These are phyloP conservation scores for Pyrenochaeta sp. DNA, from an alignment of 2,329 filamentous ascomycete species.

Conservation along the genomic window DNA sequence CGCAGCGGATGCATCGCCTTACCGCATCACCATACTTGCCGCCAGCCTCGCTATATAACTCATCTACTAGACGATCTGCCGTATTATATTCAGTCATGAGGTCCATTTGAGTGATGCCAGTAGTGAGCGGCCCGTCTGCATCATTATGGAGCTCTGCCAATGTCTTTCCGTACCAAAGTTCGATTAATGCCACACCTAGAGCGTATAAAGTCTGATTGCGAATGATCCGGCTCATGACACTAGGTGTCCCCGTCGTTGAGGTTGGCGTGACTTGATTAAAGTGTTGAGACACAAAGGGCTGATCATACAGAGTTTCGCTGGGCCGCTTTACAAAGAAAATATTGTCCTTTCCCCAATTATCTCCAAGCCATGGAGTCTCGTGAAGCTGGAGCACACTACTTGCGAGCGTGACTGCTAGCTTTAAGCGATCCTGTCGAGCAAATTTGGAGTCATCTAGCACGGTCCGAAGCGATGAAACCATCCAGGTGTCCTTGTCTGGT, in stretches of 20 bases:
- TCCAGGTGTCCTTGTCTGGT: conserved; percentile 20
- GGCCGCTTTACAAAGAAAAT: conserved; percentile 31
- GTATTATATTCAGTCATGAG: conserved; percentile 30
- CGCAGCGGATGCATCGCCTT: conserved; percentile 42
- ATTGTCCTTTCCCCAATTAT: conserved; percentile 31
- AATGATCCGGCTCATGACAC: conserved; percentile 26
- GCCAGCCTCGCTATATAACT: conserved; percentile 38
- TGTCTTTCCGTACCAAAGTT: conserved; percentile 43
- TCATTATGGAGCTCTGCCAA: conserved; percentile 28
- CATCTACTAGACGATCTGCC: conserved; percentile 35
- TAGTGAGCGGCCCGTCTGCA: conserved; percentile 13
- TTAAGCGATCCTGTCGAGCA: conserved; percentile 21
- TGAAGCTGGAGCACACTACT: conserved; percentile 34
- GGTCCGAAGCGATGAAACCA: conserved; percentile 17
- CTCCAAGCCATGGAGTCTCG: conserved; percentile 33
- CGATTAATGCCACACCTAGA: conserved; percentile 44
- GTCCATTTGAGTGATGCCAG: conserved; percentile 14
- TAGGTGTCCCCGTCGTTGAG: neutral
- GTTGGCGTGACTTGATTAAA: conserved; percentile 6
- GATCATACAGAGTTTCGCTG: conserved; percentile 19
- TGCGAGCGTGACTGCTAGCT: conserved; percentile 28
- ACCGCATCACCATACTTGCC: conserved; percentile 42
- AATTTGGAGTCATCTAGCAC: conserved; percentile 23
- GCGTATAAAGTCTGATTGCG: conserved; percentile 45
- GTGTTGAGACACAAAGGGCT: conserved; percentile 25